A percentile compares a stretch with the other conserved stretches of the same genome.
Conservation (phyloP, 306 rosid genomes). For the cucumber (Cucumis sativus) region Cucumber_9930_V3 NC_026658.2:24570001-24570500, state of each 20-base stretch:
- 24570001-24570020: neutral
- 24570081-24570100: neutral
- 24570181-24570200: constrained; percentile 37
- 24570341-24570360: constrained; percentile 62
- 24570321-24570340: constrained; percentile 34
- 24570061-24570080: neutral
- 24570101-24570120: neutral
- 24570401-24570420: neutral
- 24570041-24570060: neutral
- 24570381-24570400: neutral
- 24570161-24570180: constrained; percentile 24
- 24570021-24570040: neutral
- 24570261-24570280: constrained; percentile 44
- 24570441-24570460: constrained; percentile 55
- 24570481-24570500: constrained; percentile 24
- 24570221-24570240: constrained; percentile 55
- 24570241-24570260: constrained; percentile 33
- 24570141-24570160: neutral
- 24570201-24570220: constrained; percentile 42
- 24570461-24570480: constrained; percentile 39
- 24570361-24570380: neutral
- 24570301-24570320: constrained; percentile 50
- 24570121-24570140: neutral
- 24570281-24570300: constrained; percentile 36
- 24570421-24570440: constrained; percentile 70